phyloP scores from a whole-genome alignment of 164 flowering plant species.

The Macadamia tetraphylla region DNA sequence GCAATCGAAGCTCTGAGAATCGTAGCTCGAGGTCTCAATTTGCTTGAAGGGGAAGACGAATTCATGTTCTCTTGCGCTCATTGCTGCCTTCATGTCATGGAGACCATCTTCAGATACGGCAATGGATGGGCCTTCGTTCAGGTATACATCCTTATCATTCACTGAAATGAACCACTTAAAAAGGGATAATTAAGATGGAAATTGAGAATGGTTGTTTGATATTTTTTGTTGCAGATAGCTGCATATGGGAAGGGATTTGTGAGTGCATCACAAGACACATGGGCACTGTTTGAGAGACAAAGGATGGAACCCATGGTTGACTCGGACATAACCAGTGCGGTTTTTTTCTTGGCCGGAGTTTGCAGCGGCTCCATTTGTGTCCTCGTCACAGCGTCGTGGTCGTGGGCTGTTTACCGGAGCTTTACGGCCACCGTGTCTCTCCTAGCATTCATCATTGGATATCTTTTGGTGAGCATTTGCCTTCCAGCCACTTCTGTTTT shows the following conservation, averaged over 20 bases:
- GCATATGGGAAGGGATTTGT: constrained; percentile 84
- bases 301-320: constrained; percentile 68
- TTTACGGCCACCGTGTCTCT: constrained; percentile 72
- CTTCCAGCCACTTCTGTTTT: too few relatives aligned
- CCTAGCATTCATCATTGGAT: constrained; percentile 75
- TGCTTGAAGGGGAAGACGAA: constrained; percentile 93
- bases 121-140: constrained; percentile 96
- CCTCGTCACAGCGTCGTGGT: constrained; percentile 72
- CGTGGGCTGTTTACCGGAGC: constrained; percentile 38
- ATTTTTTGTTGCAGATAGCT: constrained; percentile 45
- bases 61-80: constrained; percentile 97
- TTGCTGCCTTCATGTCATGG: constrained; percentile 82
- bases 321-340: constrained; percentile 74
- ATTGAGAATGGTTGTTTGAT: too few relatives aligned
- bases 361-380: constrained; percentile 84
- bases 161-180: too few relatives aligned
- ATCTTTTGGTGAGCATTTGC: constrained; percentile 62
- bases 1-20: constrained; percentile 74
- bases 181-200: too few relatives aligned
- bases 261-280: constrained; percentile 77
- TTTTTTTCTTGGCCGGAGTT: constrained; percentile 83
- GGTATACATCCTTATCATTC: constrained; percentile 26
- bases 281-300: constrained; percentile 55
- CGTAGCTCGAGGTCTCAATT: constrained; percentile 65
- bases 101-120: constrained; percentile 64